phyloP scores from a whole-genome alignment of 106 monocot species.

The Allium sativum region DNA sequence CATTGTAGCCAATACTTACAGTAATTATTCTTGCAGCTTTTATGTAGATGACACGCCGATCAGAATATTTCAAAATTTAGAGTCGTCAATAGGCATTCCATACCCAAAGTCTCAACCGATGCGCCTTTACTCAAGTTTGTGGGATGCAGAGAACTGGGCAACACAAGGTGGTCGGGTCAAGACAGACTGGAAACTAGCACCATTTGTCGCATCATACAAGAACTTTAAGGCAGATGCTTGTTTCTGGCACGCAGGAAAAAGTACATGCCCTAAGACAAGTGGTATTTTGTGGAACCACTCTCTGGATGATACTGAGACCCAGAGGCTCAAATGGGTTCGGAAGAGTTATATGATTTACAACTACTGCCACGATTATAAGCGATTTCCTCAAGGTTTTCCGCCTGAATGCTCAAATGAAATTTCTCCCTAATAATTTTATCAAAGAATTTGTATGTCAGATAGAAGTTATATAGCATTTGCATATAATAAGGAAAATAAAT shows the following conservation, averaged over 20 bases:
- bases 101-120: conserved; percentile 38
- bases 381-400: conserved; percentile 28
- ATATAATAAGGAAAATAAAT: no score
- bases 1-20: background rate
- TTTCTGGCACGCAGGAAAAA: background rate
- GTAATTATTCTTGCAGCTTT: conserved; percentile 20
- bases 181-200: conserved; percentile 45
- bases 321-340: conserved; percentile 23
- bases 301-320: conserved; percentile 8
- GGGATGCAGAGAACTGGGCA: conserved; percentile 59
- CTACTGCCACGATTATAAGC: conserved; percentile 31
- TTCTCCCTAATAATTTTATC: conserved; percentile 30
- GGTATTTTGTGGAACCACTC: conserved; percentile 24
- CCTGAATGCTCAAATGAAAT: conserved; percentile 19
- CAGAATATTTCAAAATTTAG: conserved; percentile 43
- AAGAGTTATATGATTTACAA: conserved; percentile 45
- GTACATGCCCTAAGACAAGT: conserved; percentile 1
- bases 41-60: conserved; percentile 50
- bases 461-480: background rate
- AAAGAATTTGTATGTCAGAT: conserved; percentile 10
- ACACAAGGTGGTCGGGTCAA: conserved; percentile 44
- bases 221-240: conserved; percentile 26
- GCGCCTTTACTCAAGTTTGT: conserved; percentile 43
- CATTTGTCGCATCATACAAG: conserved; percentile 28
- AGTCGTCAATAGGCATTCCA: conserved; percentile 25